A percentile compares a stretch with the other conserved stretches of the same genome.
These are phyloP conservation scores for Porphyrellus cyaneotinctus DNA, from an alignment of 768 basidiomycete genomes.

Conservation along the genomic window DNA sequence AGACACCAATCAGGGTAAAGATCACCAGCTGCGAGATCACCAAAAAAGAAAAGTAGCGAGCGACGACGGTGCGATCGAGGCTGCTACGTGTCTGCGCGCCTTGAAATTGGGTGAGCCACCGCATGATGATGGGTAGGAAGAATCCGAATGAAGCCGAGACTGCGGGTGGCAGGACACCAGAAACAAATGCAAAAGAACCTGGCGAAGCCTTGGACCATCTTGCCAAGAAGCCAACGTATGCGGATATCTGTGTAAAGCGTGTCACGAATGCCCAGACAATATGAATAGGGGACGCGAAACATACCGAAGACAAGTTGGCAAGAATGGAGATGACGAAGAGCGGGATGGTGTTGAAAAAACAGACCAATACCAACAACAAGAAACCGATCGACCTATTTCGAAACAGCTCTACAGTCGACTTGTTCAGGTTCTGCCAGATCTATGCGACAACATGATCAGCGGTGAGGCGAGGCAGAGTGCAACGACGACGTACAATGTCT, in stretches of 20 bases:
- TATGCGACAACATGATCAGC: constrained; percentile 23
- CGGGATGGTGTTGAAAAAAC: constrained; percentile 94
- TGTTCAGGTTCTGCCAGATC: constrained; percentile 91
- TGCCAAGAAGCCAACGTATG: constrained; percentile 72
- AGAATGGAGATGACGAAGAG: constrained; percentile 85
- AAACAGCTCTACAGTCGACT: constrained; percentile 58
- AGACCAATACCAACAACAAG: constrained; percentile 68
- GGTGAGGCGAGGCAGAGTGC: neutral
- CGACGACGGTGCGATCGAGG: constrained; percentile 87
- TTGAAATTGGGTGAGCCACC: constrained; percentile 71
- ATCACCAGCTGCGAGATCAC: constrained; percentile 91
- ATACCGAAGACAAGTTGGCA: constrained; percentile 82
- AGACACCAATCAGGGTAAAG: constrained; percentile 89
- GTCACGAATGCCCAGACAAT: neutral
- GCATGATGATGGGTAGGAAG: constrained; percentile 89
- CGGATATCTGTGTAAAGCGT: constrained; percentile 30
- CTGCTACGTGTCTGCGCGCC: constrained; percentile 46
- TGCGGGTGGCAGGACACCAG: constrained; percentile 89
- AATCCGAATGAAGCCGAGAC: constrained; percentile 87
- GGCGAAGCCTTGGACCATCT: constrained; percentile 63
- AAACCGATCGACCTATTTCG: constrained; percentile 76
- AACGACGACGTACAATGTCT: constrained; percentile 59
- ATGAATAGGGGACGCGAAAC: constrained; percentile 21
- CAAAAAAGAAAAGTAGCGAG: constrained; percentile 91
- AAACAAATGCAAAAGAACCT: constrained; percentile 73